These are phyloP conservation scores for Colletotrichum cereale DNA, from an alignment of 2,329 filamentous ascomycete species.

Conservation along the genomic window DNA sequence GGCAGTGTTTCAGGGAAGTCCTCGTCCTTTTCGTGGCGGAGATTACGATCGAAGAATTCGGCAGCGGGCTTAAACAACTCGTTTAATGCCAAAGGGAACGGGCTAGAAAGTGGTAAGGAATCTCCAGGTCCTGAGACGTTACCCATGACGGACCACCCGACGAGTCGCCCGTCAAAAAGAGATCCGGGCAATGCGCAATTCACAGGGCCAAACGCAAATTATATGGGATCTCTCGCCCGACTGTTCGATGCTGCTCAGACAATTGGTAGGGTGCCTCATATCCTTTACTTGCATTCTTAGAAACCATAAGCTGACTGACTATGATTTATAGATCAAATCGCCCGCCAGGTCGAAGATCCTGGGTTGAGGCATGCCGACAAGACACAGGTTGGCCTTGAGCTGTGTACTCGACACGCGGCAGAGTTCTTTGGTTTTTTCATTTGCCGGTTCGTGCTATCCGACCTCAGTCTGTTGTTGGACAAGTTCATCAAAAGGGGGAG, in stretches of 20 bases:
- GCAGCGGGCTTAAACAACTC: slow-evolving; percentile 68
- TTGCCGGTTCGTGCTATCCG: slow-evolving; percentile 91
- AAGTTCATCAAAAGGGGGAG: slow-evolving; percentile 97
- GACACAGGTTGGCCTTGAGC: slow-evolving; percentile 94
- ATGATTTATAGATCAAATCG: slow-evolving; percentile 81
- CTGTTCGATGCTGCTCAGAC: slow-evolving; percentile 95
- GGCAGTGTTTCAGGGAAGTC: slow-evolving; percentile 78
- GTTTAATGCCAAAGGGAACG: slow-evolving; percentile 55
- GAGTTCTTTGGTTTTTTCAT: slow-evolving; percentile 99
- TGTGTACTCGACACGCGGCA: slow-evolving; percentile 91
- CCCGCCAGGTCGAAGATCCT: slow-evolving; percentile 94
- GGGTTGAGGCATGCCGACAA: slow-evolving; percentile 91
- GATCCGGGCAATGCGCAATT: slow-evolving; percentile 78
- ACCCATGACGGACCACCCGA: slow-evolving; percentile 78
- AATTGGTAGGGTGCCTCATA: slow-evolving; percentile 74
- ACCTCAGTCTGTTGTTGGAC: slow-evolving; percentile 87
- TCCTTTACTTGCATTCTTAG: background rate
- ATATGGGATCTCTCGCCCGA: slow-evolving; percentile 90
- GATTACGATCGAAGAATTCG: slow-evolving; percentile 90
- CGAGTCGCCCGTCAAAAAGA: slow-evolving; percentile 77
- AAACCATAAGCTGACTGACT: background rate
- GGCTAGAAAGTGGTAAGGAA: slow-evolving; percentile 62
- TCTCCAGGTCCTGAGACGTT: slow-evolving; percentile 76
- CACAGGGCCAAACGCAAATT: slow-evolving; percentile 85
- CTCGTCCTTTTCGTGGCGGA: slow-evolving; percentile 88